Base-by-base conservation (phyloP, 106 monocot genomes). In the Cymbidium sinense region DNA sequence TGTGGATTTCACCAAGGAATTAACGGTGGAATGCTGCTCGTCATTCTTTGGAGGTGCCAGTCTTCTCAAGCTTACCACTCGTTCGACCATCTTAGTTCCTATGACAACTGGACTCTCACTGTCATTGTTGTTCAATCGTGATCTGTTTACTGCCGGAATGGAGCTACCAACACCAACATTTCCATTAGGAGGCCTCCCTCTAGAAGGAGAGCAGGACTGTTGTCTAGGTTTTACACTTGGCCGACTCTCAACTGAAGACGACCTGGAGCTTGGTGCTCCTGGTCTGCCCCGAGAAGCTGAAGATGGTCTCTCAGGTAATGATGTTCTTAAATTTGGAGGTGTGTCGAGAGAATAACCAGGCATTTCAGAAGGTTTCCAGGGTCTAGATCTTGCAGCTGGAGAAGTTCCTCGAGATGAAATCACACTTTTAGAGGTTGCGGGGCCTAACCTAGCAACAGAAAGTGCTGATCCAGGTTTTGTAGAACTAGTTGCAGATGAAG, bases 41-140 rank as follows among this genome's bases (percentile, higher is more conserved):
- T 91, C 88, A 41, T 83, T 88, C 86, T 87, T 93, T 36, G 90
- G 93, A 43, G 93, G 93, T 69, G 83, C 86, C 39, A 93, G 82
- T 71, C 93, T 90, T 77, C 93, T 84, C 82, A 85, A 62, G 67
- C 85, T 88, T 18, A 93, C 84, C 15, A 91, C 90, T 36, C 90
- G 75, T 51, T 93, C 93, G 54, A 93, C 93, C 90, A 93, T 93
- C 79, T 93, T 93, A 61, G 85, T 91, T 58, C 93, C 93, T 25
- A 93, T 86, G 50, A 79, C 51, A 75, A 93, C 88, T 7, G 90
- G 90, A 77, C 83, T 91, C n/a, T 77, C 64, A 71, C 50, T 81
- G 70, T 89, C 90, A 52, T 69, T 67, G 31, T 77, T 81, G 65
- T 81, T 88, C 28, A 71, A 7, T 15, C 75, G 83, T 31, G 78